Base-by-base conservation (phyloP, 768 basidiomycete species). In the Tephrocybe sp. region DNA sequence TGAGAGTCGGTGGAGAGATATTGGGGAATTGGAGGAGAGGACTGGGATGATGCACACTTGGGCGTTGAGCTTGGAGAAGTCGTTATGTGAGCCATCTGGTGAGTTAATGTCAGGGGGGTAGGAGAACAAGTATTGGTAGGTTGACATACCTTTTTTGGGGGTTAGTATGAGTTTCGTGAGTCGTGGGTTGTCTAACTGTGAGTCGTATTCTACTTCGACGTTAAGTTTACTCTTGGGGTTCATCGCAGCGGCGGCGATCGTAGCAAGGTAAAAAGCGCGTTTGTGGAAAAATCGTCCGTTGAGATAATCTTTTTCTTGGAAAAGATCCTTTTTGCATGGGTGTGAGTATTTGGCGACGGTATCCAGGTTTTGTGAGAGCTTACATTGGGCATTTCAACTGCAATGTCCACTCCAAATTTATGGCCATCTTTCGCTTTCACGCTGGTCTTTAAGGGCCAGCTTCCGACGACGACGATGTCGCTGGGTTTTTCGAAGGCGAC, bases 301-400 rank as follows among this genome's bases (percentile, higher is more conserved):
- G 49, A 93, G 73, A 56, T 92, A 91, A 62, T 98, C 94, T 63
- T 98, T 99, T 61, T 94, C 91, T 71, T 95, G 91, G 61, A 98
- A 94, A n/a, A 97, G 71, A 40, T 57, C 64, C 88, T 89, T 46
- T 16, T 11, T 15, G 15, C 5, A 34, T n/a, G 7, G 12, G 11
- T 48, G n/a, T 16, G 31, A 30, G 49, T 9, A 24, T 66, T 24
- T 64, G 54, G 45, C 12, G 49, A 50, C 43, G 45, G 40, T 6
- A 12, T 9, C 7, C n/a, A 46, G 13, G 10, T 12, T 16, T 37
- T 40, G 7, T 30, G 11, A 42, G 16, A 73, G n/a, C 84, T 57
- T 60, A 91, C 91, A 31, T 80, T 64, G 9, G 93, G 92, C 91
- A 97, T 95, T 64, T 92, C 84, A 12, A 95, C 72, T 1, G 85